Evolutionary conservation across 495 filamentous ascomycete species (phyloP), one percentile per base, ranked within the genome.

Genomic region (Daldinia caldariorum): DNA sequence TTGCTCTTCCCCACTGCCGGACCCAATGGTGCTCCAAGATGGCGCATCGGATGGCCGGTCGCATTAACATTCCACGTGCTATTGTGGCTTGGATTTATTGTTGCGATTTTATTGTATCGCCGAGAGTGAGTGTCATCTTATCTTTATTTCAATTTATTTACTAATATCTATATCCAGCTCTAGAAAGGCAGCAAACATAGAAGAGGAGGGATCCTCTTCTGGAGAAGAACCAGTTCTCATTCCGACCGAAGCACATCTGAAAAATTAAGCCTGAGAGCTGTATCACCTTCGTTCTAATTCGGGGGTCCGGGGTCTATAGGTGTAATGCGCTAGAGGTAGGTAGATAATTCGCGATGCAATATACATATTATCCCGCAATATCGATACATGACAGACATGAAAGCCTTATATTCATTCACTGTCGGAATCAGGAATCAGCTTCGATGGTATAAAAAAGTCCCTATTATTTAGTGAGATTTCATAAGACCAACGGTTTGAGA

Each of bases 31-130:
- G 82, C 81, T 2, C 81, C 81, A 0, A 64, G 79, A 55, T 84
- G 82, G 82, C 73, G 69, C 14, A 80, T 82, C 16, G 81, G 82
- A 7, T 83, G 80, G 82, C 82, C 82, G 4, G 73, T 79, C 26
- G 73, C 80, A 1, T 74, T 84, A 62, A 70, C 70, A 0, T 83
- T 84, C 41, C 80, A 76, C 39, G 73, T 82, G 57, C 55, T 83
- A 1, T 61, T 83, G 8, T 83, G 80, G 82, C 77, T 69, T 26
- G 81, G 79, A 0, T 84, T 83, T 60, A 60, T 84, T 8, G 51
- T 73, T 8, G 66, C 80, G 7, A 60, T 83, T 53, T 20, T 82
- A 5, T 45, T 83, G 22, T 63, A 79, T 62, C 72, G 77, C 69
- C 60, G 78, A 77, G 78, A 74, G 71, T 74, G 34, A 63, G 67